Percentiles rank a stretch among this genome's conserved stretches.
Evolutionary conservation across 1,284 basidiomycete genomes (phyloP).

Genomic region (Takashimella tepidaria): DNA sequence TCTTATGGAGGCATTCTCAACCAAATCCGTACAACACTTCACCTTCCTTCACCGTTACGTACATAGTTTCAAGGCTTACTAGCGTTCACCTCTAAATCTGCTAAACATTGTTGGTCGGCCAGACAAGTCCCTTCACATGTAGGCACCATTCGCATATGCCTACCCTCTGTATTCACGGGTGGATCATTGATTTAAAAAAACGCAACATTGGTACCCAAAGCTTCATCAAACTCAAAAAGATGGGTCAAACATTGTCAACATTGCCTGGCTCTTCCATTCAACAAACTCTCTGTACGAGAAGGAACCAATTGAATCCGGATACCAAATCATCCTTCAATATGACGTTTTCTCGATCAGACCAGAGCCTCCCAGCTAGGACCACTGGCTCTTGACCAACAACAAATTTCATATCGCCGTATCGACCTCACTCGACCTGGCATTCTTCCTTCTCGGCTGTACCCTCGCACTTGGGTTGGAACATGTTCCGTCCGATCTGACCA

Average conservation of each 20-base stretch:
- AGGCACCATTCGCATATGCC: slow-evolving; percentile 21
- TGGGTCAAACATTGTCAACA: background rate
- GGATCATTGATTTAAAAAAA: too few species aligned
- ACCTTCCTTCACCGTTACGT: too few species aligned
- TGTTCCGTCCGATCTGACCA: too few species aligned
- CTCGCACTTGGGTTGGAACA: background rate
- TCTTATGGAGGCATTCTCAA: slow-evolving; percentile 2
- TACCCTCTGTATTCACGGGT: slow-evolving; percentile 18
- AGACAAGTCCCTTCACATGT: background rate
- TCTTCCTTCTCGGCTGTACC: background rate
- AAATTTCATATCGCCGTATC: too few species aligned
- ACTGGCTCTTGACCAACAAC: too few species aligned
- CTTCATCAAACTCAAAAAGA: too few species aligned
- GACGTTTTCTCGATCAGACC: slow-evolving; percentile 28
- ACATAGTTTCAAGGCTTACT: too few species aligned
- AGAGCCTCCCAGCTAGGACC: background rate
- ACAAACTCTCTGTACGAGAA: slow-evolving; percentile 53
- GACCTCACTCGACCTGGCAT: background rate
- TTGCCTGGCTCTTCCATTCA: slow-evolving; percentile 39
- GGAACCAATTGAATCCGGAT: slow-evolving; percentile 46
- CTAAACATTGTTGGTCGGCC: too few species aligned
- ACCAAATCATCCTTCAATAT: slow-evolving; percentile 50
- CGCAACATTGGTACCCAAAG: too few species aligned
- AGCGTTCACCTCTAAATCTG: too few species aligned
- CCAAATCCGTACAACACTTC: background rate